A percentile compares a stretch with the other conserved stretches of the same genome.
Conservation (phyloP, 352 stramenopile species). For the Phytophthora fragariae region DNA sequence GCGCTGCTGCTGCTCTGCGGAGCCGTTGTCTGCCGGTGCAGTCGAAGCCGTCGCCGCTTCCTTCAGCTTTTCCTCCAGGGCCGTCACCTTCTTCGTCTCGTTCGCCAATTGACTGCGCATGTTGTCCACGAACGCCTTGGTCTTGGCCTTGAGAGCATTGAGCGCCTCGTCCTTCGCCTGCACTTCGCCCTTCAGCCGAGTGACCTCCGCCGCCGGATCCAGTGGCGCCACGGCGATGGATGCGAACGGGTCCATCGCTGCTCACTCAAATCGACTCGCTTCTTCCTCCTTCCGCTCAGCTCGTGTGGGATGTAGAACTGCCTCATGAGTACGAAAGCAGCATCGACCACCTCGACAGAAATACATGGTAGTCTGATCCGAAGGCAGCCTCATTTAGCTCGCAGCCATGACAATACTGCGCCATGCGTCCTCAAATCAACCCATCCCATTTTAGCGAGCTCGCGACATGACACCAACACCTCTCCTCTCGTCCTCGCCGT, state of each 20-base stretch:
- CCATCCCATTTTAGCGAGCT: conserved; percentile 18
- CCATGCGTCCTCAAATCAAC: background rate
- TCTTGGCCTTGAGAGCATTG: conserved; percentile 86
- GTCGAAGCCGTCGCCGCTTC: background rate
- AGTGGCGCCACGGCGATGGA: conserved; percentile 9
- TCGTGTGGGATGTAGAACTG: conserved; percentile 34
- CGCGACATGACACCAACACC: background rate
- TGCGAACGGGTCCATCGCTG: conserved; percentile 28
- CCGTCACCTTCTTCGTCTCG: conserved; percentile 74
- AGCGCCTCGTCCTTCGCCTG: conserved; percentile 82
- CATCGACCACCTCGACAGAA: conserved; percentile 23
- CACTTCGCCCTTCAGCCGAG: conserved; percentile 64
- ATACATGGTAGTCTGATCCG: conserved; percentile 27
- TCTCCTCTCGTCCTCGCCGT: conserved; percentile 20
- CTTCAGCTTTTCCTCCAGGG: conserved; percentile 64
- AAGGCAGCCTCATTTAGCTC: conserved; percentile 32
- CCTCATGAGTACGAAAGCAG: background rate
- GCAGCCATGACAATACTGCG: background rate
- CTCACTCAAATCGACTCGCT: background rate
- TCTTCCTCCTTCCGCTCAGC: conserved; percentile 17
- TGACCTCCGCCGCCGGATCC: conserved; percentile 56
- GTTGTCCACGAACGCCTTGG: conserved; percentile 85
- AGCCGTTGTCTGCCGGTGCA: conserved; percentile 3
- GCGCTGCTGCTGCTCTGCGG: conserved; percentile 22
- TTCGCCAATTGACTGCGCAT: conserved; percentile 67